Evolutionary conservation across 2,329 filamentous ascomycete species (phyloP).

Genomic region (Fusarium buharicum): DNA sequence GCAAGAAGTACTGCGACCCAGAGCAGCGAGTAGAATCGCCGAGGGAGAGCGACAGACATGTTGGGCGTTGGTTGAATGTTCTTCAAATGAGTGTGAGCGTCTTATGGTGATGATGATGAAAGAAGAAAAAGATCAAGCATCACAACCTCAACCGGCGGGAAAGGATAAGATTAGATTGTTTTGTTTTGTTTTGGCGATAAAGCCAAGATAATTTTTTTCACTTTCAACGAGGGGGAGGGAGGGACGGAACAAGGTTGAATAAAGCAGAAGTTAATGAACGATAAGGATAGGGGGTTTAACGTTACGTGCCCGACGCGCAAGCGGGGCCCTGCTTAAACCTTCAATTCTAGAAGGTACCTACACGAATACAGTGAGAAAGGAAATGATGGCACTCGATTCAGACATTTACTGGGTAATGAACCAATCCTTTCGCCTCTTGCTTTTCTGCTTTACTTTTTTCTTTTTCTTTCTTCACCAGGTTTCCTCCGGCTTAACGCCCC

Average conservation of each 20-base stretch:
- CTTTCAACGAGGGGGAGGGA: conserved; percentile 12
- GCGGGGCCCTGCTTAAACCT: conserved; percentile 16
- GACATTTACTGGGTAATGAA: conserved; percentile 1
- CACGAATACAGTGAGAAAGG: conserved; percentile 14
- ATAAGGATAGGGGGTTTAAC: conserved; percentile 21
- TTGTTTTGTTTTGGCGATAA: not conserved
- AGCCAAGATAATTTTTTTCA: conserved; percentile 25
- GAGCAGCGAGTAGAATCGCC: conserved; percentile 39
- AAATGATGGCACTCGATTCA: conserved; percentile 19
- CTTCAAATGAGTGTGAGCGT: not conserved
- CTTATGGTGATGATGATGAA: not conserved
- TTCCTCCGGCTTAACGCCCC: not conserved
- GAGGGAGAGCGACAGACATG: conserved; percentile 36
- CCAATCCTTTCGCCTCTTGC: conserved; percentile 3
- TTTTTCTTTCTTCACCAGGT: not conserved
- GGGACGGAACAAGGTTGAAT: conserved; percentile 10
- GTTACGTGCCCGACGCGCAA: conserved; percentile 18
- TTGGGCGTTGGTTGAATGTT: conserved; percentile 7
- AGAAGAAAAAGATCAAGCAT: conserved; percentile 28
- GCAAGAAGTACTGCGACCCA: conserved; percentile 34
- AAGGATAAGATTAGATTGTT: conserved; percentile 4
- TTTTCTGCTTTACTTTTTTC: not conserved
- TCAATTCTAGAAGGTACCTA: conserved; percentile 2
- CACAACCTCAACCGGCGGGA: conserved; percentile 29
- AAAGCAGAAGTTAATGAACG: conserved; percentile 10